Evolutionary conservation across 2,329 filamentous ascomycete genomes (phyloP).

Genomic region (Golovinomyces cichoracearum): DNA sequence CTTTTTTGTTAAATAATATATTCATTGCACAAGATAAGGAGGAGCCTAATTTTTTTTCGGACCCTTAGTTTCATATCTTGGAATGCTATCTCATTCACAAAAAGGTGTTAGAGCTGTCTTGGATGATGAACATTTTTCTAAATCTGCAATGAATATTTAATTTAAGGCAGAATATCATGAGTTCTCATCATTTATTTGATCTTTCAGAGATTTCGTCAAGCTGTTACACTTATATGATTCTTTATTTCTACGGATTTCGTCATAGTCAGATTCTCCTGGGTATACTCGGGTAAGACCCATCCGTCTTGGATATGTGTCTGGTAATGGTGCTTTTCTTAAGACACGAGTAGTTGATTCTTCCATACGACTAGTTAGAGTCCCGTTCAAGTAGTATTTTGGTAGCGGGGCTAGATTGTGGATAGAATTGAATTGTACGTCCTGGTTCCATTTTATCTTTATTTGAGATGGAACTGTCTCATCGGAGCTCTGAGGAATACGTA

Average conservation of each 20-base stretch:
- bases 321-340: constrained; percentile 25
- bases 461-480: constrained; percentile 1
- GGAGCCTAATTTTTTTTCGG: too few relatives aligned
- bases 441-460: constrained; percentile 21
- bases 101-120: too few relatives aligned
- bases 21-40: too few relatives aligned
- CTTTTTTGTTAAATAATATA: too few relatives aligned
- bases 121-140: too few relatives aligned
- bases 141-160: too few relatives aligned
- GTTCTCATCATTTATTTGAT: too few relatives aligned
- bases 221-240: constrained; percentile 17
- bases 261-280: constrained; percentile 31
- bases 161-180: too few relatives aligned
- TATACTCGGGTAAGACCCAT: constrained; percentile 27
- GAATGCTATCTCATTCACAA: too few relatives aligned
- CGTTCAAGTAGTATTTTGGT: constrained; percentile 32
- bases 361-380: constrained; percentile 26
- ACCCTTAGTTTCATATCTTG: too few relatives aligned
- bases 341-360: constrained; percentile 21
- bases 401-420: constrained; percentile 28
- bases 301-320: constrained; percentile 25
- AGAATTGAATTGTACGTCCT: constrained; percentile 28
- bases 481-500: constrained; percentile 6
- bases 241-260: constrained; percentile 28
- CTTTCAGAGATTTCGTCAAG: background rate